These are phyloP conservation scores for Cladophialophora carrionii DNA, from an alignment of 2,329 filamentous ascomycete genomes.

Conservation along the genomic window DNA sequence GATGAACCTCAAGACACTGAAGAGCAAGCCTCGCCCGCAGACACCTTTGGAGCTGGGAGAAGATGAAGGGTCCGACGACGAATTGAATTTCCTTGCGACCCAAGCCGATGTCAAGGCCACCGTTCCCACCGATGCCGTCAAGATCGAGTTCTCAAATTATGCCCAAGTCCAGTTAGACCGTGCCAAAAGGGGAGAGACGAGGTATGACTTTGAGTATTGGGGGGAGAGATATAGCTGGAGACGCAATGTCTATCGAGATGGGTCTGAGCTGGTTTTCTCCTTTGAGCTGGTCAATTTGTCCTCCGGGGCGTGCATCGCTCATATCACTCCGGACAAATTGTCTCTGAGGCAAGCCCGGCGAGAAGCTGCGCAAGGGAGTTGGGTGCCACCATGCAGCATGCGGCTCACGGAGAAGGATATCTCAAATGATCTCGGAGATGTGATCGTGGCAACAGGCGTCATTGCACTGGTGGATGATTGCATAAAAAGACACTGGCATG, in stretches of 20 bases:
- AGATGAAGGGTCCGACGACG: constrained; percentile 44
- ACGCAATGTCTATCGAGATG: constrained; percentile 69
- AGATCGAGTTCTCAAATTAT: constrained; percentile 96
- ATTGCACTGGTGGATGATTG: constrained; percentile 87
- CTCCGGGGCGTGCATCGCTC: constrained; percentile 69
- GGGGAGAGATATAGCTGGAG: constrained; percentile 83
- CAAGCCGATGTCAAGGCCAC: constrained; percentile 35
- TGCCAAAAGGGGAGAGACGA: constrained; percentile 66
- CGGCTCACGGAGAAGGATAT: constrained; percentile 79
- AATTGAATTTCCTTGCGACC: constrained; percentile 29
- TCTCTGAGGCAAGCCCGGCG: constrained; percentile 70
- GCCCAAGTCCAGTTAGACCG: constrained; percentile 79
- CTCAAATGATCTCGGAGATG: constrained; percentile 60
- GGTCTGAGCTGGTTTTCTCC: constrained; percentile 65
- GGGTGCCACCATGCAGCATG: constrained; percentile 88
- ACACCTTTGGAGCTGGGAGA: constrained; percentile 59
- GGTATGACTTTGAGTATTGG: constrained; percentile 97
- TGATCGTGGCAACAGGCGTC: constrained; percentile 87
- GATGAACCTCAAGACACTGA: constrained; percentile 57
- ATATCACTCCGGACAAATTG: constrained; percentile 80
- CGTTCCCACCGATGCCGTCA: constrained; percentile 71
- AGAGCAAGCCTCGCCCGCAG: constrained; percentile 58
- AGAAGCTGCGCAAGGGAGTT: constrained; percentile 78
- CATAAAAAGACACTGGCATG: constrained; percentile 77
- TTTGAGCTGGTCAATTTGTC: constrained; percentile 78